phyloP scores from a whole-genome alignment of 2,329 filamentous ascomycete species.

The Colletotrichum viniferum region DNA sequence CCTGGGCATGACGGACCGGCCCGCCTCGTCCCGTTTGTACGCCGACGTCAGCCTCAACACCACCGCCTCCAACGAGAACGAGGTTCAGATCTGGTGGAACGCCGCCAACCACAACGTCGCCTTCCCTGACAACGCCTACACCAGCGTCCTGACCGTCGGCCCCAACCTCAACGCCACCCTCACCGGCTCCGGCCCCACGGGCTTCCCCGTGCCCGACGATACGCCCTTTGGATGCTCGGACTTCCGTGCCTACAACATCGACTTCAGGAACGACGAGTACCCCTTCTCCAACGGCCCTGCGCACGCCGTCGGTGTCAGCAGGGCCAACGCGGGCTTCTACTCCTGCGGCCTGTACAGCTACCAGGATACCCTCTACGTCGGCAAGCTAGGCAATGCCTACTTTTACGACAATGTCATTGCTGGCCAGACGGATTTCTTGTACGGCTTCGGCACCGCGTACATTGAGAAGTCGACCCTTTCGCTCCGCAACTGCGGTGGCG shows the following conservation, averaged over 20 bases:
- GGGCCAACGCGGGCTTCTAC: conserved; percentile 71
- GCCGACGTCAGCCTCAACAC: conserved; percentile 48
- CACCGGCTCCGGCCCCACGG: conserved; percentile 66
- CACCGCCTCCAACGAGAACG: conserved; percentile 35
- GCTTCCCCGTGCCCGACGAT: conserved; percentile 61
- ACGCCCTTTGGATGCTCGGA: conserved; percentile 68
- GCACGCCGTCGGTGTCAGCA: conserved; percentile 63
- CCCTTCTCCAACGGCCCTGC: conserved; percentile 57
- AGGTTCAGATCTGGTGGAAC: conserved; percentile 63
- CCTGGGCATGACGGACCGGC: conserved; percentile 58
- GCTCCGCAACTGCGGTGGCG: conserved; percentile 66
- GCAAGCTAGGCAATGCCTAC: conserved; percentile 59
- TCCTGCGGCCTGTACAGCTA: conserved; percentile 69
- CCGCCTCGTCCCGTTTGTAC: conserved; percentile 34
- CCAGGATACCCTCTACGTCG: conserved; percentile 62
- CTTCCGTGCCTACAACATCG: conserved; percentile 70
- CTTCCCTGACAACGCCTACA: conserved; percentile 65
- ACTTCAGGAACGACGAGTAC: conserved; percentile 65
- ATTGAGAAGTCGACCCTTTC: conserved; percentile 57
- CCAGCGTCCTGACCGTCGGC: conserved; percentile 64
- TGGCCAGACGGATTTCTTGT: conserved; percentile 72
- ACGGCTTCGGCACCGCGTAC: conserved; percentile 70
- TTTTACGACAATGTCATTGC: conserved; percentile 65
- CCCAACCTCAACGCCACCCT: conserved; percentile 67
- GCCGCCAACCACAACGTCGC: conserved; percentile 53